A percentile compares a stretch with the other conserved stretches of the same genome.
phyloP scores from a whole-genome alignment of 345 rosid species.

The Aquilaria malaccensis region DNA sequence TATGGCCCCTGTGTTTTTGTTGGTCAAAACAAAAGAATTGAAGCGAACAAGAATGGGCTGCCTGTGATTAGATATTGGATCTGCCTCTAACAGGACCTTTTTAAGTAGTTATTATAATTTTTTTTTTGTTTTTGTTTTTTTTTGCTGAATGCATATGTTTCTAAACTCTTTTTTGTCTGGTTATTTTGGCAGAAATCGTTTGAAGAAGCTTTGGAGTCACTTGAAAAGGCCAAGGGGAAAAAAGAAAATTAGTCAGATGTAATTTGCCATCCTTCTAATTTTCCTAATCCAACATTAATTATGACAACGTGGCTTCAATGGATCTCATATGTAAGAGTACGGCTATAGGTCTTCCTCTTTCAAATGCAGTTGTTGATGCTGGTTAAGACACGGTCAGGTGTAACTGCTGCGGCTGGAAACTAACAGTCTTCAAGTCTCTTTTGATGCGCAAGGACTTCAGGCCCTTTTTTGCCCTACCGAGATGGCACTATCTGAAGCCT shows the following conservation, averaged over 20 bases:
- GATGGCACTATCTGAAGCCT: too few species aligned
- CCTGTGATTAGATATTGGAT: background rate
- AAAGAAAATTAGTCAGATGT: constrained; percentile 21
- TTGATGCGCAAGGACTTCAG: background rate
- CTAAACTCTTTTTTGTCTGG: constrained; percentile 2
- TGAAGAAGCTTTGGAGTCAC: constrained; percentile 76
- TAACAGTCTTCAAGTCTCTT: background rate
- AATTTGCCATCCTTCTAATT: too few species aligned
- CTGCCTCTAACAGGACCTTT: background rate
- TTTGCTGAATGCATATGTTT: background rate
- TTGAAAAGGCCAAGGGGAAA: constrained; percentile 54
- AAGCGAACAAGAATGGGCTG: background rate
- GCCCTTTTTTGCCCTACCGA: too few species aligned
- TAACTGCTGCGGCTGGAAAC: background rate
- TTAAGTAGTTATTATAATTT: background rate
- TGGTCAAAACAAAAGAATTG: background rate
- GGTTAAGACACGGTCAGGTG: background rate
- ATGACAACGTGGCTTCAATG: background rate
- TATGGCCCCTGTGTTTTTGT: too few species aligned
- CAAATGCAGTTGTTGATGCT: background rate
- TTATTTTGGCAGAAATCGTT: constrained; percentile 62
- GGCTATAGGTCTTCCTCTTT: background rate
- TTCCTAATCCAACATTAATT: background rate
- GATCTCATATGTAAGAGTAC: background rate
- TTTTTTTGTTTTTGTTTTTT: background rate